phyloP scores from a whole-genome alignment of 306 rosid genomes.

The Cotoneaster glaucophyllus region DNA sequence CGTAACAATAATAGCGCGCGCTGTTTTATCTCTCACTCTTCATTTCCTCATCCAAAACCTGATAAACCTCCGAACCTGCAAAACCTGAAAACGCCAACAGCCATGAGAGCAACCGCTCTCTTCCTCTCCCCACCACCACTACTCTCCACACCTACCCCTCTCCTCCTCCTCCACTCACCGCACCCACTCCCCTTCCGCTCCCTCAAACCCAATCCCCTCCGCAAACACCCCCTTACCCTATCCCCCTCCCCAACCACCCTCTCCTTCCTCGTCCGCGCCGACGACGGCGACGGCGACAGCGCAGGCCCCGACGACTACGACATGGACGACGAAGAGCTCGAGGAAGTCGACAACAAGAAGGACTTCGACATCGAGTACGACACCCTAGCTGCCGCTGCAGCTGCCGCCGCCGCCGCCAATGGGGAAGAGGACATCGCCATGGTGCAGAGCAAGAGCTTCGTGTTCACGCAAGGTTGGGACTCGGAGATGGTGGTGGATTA shows the following conservation, averaged over 20 bases:
- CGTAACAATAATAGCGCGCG: background rate
- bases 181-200: constrained; percentile 15
- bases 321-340: constrained; percentile 79
- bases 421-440: constrained; percentile 48
- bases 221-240: background rate
- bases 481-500: constrained; percentile 76
- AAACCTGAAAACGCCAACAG: background rate
- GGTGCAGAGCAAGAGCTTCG: constrained; percentile 62
- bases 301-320: constrained; percentile 68
- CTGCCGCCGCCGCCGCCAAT: constrained; percentile 7
- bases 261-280: constrained; percentile 48
- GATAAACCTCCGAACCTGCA: background rate
- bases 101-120: constrained; percentile 26
- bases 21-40: background rate
- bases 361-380: constrained; percentile 96
- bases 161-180: constrained; percentile 8
- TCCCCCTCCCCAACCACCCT: constrained; percentile 25
- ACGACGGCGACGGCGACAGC: constrained; percentile 60
- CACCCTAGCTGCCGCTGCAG: constrained; percentile 21
- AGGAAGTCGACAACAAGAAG: constrained; percentile 80
- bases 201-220: constrained; percentile 24
- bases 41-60: constrained; percentile 13
- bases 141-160: background rate
- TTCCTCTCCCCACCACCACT: constrained; percentile 30
- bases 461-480: constrained; percentile 75